Evolutionary conservation across 495 filamentous ascomycete genomes (phyloP).

Genomic region (Tricharina praecox): DNA sequence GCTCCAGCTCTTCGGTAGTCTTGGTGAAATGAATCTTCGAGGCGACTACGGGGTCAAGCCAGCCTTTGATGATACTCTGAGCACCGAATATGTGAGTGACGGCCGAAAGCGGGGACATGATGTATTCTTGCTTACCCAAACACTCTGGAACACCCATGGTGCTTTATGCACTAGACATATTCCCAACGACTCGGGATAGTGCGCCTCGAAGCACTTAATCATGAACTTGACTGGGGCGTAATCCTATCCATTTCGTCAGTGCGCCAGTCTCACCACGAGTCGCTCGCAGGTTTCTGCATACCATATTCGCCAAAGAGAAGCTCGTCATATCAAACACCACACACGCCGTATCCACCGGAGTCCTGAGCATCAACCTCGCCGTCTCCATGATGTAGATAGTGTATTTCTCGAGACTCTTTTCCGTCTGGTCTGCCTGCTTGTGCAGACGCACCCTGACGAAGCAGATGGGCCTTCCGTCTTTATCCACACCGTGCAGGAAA

Average conservation of each 20-base stretch:
- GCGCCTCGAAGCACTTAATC: slow-evolving; percentile 98
- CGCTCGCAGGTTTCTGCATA: slow-evolving; percentile 27
- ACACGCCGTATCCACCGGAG: slow-evolving; percentile 76
- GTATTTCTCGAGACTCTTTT: slow-evolving; percentile 62
- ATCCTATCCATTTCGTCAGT: slow-evolving; percentile 35
- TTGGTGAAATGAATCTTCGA: slow-evolving; percentile 91
- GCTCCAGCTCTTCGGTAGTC: slow-evolving; percentile 56
- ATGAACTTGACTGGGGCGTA: slow-evolving; percentile 96
- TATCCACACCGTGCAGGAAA: slow-evolving; percentile 77
- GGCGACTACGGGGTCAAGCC: slow-evolving; percentile 94
- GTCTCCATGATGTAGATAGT: slow-evolving; percentile 94
- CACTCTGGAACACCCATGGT: slow-evolving; percentile 85
- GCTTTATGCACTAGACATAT: slow-evolving; percentile 91
- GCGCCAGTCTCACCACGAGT: not conserved
- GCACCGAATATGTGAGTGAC: not conserved
- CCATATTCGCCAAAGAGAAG: slow-evolving; percentile 90
- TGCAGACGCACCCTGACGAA: slow-evolving; percentile 71
- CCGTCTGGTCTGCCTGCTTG: slow-evolving; percentile 61
- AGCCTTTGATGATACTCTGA: slow-evolving; percentile 76
- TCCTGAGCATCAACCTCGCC: slow-evolving; percentile 59
- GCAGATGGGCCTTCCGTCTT: slow-evolving; percentile 72
- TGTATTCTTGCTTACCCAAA: slow-evolving; percentile 15
- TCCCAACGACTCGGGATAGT: slow-evolving; percentile 87
- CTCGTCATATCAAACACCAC: slow-evolving; percentile 91
- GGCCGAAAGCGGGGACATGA: too few relatives aligned